Conservation (phyloP, 495 filamentous ascomycete genomes). For the Penicillium macrosclerotiorum region DNA sequence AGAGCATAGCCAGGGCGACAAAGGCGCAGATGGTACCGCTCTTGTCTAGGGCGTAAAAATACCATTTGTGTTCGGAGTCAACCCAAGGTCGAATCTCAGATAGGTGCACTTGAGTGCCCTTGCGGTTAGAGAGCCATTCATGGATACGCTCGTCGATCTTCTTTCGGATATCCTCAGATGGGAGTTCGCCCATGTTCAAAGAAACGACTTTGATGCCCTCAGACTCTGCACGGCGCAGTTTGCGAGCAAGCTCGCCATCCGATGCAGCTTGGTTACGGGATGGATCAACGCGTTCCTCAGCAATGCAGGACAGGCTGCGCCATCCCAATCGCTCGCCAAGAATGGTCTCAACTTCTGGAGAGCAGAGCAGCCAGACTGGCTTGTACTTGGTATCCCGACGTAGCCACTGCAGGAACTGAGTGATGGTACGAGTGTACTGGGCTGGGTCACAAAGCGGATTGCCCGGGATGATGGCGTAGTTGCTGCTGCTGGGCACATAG, state of each 20-base stretch:
- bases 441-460: conserved; percentile 73
- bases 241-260: conserved; percentile 61
- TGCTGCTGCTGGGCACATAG: conserved; percentile 68
- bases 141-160: conserved; percentile 68
- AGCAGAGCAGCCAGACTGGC: conserved; percentile 78
- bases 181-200: conserved; percentile 56
- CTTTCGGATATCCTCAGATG: conserved; percentile 59
- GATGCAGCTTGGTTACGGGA: conserved; percentile 50
- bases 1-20: conserved; percentile 70
- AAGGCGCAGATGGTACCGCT: conserved; percentile 67
- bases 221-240: conserved; percentile 73
- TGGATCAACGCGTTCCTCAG: conserved; percentile 76
- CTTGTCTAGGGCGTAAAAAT: conserved; percentile 70
- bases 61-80: conserved; percentile 73
- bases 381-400: conserved; percentile 69
- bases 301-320: conserved; percentile 79
- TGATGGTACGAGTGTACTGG: conserved; percentile 69
- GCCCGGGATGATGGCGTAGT: conserved; percentile 75
- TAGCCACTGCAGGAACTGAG: conserved; percentile 68
- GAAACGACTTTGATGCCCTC: conserved; percentile 74
- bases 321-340: conserved; percentile 74
- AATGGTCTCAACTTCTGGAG: conserved; percentile 65
- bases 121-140: conserved; percentile 76
- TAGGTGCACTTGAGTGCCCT: conserved; percentile 80
- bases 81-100: conserved; percentile 82